Evolutionary conservation across 495 filamentous ascomycete genomes (phyloP).

Genomic region (Trichocladium antarcticum): DNA sequence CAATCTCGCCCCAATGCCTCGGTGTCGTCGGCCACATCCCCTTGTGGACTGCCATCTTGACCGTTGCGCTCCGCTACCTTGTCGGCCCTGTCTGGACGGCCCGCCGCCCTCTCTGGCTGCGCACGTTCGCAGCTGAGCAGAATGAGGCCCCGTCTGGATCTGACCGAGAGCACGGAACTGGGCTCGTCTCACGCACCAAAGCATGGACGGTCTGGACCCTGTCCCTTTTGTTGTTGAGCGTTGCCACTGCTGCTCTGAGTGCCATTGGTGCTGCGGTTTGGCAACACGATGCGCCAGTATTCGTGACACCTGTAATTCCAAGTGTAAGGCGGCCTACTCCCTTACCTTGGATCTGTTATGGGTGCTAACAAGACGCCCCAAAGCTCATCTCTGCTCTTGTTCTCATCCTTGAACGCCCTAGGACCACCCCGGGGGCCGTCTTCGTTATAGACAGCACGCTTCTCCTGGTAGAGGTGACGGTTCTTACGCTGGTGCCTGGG

Average conservation of each 20-base stretch:
- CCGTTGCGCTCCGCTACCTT: conserved; percentile 21
- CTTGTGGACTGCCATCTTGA: conserved; percentile 18
- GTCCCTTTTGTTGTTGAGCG: conserved; percentile 10
- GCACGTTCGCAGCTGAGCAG: conserved; percentile 19
- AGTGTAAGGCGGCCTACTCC: conserved; percentile 10
- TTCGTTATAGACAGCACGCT: conserved; percentile 16
- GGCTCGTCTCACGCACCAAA: not conserved
- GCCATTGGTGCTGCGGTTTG: conserved; percentile 7
- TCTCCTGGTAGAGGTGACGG: conserved; percentile 9
- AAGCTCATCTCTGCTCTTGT: conserved; percentile 18
- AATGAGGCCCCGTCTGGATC: not conserved
- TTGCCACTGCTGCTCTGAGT: conserved; percentile 4
- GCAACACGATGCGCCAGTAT: conserved; percentile 5
- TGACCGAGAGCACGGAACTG: conserved; percentile 9
- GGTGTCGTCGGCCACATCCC: conserved; percentile 24
- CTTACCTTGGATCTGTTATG: not conserved
- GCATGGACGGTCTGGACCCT: conserved; percentile 17
- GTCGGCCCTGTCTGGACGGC: conserved; percentile 14
- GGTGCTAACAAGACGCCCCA: not conserved
- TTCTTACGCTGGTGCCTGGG: conserved; percentile 11
- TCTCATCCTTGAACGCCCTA: conserved; percentile 19
- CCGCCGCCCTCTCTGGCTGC: conserved; percentile 23
- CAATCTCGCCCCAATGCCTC: conserved; percentile 22
- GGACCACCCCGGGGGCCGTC: conserved; percentile 16
- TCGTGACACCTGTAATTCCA: conserved; percentile 16